phyloP scores from a whole-genome alignment of 768 basidiomycete genomes.

The Pleurotus djamor region DNA sequence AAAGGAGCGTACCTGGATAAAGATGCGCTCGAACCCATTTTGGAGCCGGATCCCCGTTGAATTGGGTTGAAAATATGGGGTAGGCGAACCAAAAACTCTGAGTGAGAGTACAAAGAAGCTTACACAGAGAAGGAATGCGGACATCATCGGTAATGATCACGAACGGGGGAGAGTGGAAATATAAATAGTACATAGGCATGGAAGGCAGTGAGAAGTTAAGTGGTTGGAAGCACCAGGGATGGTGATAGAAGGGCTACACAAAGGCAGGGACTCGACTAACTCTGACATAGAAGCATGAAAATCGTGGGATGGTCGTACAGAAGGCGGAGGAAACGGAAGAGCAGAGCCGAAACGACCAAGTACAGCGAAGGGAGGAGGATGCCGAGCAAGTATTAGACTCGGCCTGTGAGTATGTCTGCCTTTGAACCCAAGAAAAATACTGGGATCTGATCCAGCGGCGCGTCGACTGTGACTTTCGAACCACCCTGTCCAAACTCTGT shows the following conservation, averaged over 20 bases:
- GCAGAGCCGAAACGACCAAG: too few relatives aligned
- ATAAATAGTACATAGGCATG: too few relatives aligned
- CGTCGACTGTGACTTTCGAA: slow-evolving; percentile 21
- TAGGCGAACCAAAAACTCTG: neutral
- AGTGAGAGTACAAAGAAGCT: neutral
- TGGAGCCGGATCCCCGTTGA: slow-evolving; percentile 31
- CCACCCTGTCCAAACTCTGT: slow-evolving; percentile 24
- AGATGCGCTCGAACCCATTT: slow-evolving; percentile 31
- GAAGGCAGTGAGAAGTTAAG: too few relatives aligned
- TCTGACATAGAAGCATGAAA: too few relatives aligned
- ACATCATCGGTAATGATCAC: neutral
- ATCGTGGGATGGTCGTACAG: too few relatives aligned
- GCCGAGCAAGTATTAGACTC: neutral
- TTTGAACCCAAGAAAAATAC: slow-evolving; percentile 31
- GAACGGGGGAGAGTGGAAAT: too few relatives aligned
- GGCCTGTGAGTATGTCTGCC: slow-evolving; percentile 20
- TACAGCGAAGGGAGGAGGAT: too few relatives aligned
- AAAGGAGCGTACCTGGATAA: slow-evolving; percentile 23
- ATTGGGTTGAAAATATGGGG: slow-evolving; percentile 22
- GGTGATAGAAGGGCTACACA: too few relatives aligned
- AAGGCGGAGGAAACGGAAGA: too few relatives aligned
- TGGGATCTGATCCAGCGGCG: slow-evolving; percentile 27
- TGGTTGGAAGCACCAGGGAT: too few relatives aligned
- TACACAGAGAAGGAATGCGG: neutral
- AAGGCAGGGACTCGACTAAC: too few relatives aligned